These are phyloP conservation scores for Fusarium sp. DNA, from an alignment of 2,329 filamentous ascomycete genomes.

Conservation along the genomic window DNA sequence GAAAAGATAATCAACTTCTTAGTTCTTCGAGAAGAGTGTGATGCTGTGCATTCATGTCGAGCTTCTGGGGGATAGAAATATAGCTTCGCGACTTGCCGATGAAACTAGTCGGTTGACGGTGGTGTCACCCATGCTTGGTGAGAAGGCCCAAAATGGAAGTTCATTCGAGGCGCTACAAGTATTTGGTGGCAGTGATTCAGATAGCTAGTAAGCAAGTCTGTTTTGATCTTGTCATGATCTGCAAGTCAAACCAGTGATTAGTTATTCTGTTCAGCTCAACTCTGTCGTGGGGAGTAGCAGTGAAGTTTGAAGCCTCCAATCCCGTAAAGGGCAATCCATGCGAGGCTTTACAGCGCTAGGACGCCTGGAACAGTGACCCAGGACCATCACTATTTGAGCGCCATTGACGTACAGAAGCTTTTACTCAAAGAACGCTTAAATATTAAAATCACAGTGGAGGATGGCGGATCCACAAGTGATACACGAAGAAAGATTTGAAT, in stretches of 20 bases:
- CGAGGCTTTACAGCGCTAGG: not conserved
- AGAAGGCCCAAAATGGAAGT: not conserved
- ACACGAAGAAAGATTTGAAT: not conserved
- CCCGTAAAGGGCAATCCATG: not conserved
- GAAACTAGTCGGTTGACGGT: too few relatives aligned
- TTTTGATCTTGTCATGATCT: not conserved
- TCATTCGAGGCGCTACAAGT: not conserved
- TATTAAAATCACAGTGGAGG: not conserved
- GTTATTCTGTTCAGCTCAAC: not conserved
- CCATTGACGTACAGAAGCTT: not conserved
- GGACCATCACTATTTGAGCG: too few relatives aligned
- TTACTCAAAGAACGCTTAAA: too few relatives aligned
- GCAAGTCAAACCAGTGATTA: not conserved
- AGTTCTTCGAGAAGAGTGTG: rapidly evolving
- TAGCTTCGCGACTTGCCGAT: not conserved
- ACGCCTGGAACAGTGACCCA: not conserved
- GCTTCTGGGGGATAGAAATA: not conserved
- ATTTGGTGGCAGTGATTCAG: not conserved
- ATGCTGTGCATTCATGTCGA: too few relatives aligned
- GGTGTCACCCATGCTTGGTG: not conserved
- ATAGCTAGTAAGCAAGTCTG: not conserved
- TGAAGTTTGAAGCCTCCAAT: not conserved
- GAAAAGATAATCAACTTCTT: rapidly evolving
- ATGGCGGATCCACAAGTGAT: not conserved
- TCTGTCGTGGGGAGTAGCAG: not conserved